Base-by-base conservation (phyloP, 2,329 filamentous ascomycete genomes). In the Hypocrella siamensis region DNA sequence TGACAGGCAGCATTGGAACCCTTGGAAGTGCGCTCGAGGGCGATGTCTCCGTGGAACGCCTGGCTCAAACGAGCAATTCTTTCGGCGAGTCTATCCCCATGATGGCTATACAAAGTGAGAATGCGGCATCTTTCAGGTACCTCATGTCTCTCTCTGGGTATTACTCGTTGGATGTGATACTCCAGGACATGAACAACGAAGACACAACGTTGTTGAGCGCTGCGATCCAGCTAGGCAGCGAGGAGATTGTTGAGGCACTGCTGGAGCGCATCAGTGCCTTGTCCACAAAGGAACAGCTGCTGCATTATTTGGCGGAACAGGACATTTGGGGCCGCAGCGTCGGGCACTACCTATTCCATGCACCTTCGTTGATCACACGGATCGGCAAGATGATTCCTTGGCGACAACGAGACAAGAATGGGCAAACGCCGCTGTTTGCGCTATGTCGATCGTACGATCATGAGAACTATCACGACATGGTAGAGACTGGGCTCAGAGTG, bases 391-490 rank as follows among this genome's bases (percentile, higher is more conserved):
- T 88, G 41, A 62, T 98, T 32, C 81, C 84, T 7, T 98, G 90
- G 90, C 71, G 75, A 35, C 74, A 92, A 52, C 84, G 79, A 42
- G 90, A 98, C 54, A 92, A 85, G 51, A 94, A 96, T 48, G 90
- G 90, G 0, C 90, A 96, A 54, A 98, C 92, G n/a, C 92, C 90
- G 2, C 60, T 98, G 7, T 96, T 98, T 51, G 90, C 90, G 2
- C 64, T 96, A 1, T 96, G 86, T 52, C 75, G 90, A 43, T 96
- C 85, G 0, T 98, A 98, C 47, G 90, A 98, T 48, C 85, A 98
- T 52, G 67, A 75, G 2, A 68, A 86, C 42, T 98, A 98, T 54
- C 70, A 73, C 32, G 61, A 66, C 29, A 96, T 98, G 90, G 82
- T 98, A 1, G 75, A 81, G 41, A 70, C 76, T 37, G 90, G 81